These are phyloP conservation scores for Pyrenophora graminea DNA, from an alignment of 2,329 filamentous ascomycete genomes.

Conservation along the genomic window DNA sequence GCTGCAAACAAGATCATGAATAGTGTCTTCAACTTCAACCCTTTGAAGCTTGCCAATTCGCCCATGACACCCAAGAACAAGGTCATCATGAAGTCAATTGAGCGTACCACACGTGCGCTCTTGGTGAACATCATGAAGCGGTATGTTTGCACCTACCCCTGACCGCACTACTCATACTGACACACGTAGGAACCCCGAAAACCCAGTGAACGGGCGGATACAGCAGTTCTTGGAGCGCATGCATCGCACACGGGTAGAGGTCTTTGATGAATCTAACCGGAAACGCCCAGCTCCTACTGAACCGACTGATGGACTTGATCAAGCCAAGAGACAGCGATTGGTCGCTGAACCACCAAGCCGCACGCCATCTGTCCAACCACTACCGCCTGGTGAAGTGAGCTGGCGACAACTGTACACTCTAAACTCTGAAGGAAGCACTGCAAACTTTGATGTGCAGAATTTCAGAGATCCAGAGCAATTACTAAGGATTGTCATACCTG, in stretches of 20 bases:
- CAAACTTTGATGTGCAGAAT: constrained; percentile 79
- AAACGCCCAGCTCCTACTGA: constrained; percentile 77
- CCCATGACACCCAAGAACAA: constrained; percentile 78
- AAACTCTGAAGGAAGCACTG: constrained; percentile 73
- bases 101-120: constrained; percentile 85
- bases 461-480: constrained; percentile 73
- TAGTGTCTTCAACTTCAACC: constrained; percentile 88
- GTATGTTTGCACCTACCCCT: constrained; percentile 51
- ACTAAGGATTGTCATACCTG: constrained; percentile 77
- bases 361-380: constrained; percentile 64
- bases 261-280: constrained; percentile 75
- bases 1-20: constrained; percentile 85
- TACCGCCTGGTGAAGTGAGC: constrained; percentile 76
- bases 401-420: constrained; percentile 86
- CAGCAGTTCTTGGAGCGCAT: constrained; percentile 85
- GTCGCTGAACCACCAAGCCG: constrained; percentile 54
- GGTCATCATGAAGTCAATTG: constrained; percentile 89
- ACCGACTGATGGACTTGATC: constrained; percentile 72
- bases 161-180: constrained; percentile 6
- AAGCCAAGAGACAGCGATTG: constrained; percentile 79
- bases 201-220: constrained; percentile 75
- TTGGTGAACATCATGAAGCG: constrained; percentile 81
- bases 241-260: constrained; percentile 75
- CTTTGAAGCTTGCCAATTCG: constrained; percentile 75
- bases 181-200: constrained; percentile 71